Evolutionary conservation across 1,139 yeast genomes (phyloP).

Genomic region (Wickerhamiella infanticola): DNA sequence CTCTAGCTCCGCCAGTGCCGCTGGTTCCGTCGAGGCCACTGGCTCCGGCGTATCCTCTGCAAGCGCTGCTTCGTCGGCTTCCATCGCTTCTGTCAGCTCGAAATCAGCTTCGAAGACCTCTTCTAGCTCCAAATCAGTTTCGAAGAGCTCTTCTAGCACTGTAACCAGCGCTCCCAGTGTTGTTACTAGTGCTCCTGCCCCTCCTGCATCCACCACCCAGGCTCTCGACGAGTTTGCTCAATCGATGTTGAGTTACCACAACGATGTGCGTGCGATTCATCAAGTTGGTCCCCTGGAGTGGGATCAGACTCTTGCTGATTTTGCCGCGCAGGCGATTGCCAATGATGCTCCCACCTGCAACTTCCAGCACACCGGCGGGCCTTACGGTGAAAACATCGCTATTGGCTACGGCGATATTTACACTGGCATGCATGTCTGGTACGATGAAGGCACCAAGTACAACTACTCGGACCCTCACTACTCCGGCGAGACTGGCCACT

Average conservation of each 20-base stretch:
- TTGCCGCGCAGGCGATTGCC: constrained; percentile 53
- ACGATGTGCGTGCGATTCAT: constrained; percentile 44
- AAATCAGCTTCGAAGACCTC: background rate
- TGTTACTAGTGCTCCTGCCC: background rate
- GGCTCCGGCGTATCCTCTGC: background rate
- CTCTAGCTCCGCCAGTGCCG: background rate
- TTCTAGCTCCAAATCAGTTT: background rate
- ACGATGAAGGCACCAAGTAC: constrained; percentile 43
- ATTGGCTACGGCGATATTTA: constrained; percentile 34
- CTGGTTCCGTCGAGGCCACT: background rate
- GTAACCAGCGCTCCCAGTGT: background rate
- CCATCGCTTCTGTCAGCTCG: background rate
- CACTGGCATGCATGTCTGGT: constrained; percentile 63
- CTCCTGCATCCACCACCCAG: constrained; percentile 3
- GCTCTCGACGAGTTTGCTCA: constrained; percentile 18
- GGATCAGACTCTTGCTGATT: constrained; percentile 40
- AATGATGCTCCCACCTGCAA: constrained; percentile 31
- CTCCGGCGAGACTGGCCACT: constrained; percentile 36
- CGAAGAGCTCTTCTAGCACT: background rate
- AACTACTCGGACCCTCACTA: constrained; percentile 29
- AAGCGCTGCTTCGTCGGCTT: constrained; percentile 1
- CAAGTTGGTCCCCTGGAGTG: constrained; percentile 41
- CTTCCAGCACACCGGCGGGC: constrained; percentile 50
- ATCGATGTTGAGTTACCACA: constrained; percentile 37
- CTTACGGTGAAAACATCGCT: constrained; percentile 66